These are phyloP conservation scores for Diaporthe nobilis DNA, from an alignment of 2,329 filamentous ascomycete genomes.

Conservation along the genomic window DNA sequence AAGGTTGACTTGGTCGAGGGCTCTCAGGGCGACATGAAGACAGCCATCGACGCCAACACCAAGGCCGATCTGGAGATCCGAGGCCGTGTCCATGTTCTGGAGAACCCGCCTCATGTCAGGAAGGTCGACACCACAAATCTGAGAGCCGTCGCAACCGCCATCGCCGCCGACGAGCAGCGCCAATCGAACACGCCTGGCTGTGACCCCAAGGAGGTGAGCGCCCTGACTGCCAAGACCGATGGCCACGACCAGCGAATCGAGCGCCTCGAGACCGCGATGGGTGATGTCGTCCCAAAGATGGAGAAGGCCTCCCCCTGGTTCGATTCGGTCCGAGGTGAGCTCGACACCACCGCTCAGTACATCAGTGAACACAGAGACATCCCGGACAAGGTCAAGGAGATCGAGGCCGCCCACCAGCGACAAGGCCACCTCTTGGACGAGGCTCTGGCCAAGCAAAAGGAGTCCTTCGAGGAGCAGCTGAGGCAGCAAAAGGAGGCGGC, in stretches of 20 bases:
- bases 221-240: neutral
- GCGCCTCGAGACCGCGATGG: neutral
- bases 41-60: neutral
- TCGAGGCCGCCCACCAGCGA: neutral
- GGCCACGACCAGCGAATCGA: neutral
- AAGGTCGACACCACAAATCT: neutral
- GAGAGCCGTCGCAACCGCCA: neutral
- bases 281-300: neutral
- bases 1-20: no score
- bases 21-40: neutral
- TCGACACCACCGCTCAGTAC: neutral
- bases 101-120: neutral
- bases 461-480: neutral
- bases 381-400: neutral
- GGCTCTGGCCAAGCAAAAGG: neutral
- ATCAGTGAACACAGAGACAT: no score
- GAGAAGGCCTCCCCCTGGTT: neutral
- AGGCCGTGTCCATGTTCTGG: neutral
- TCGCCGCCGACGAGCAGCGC: neutral
- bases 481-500: neutral
- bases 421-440: neutral
- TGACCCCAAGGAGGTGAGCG: neutral
- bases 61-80: neutral
- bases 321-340: no score
- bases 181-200: neutral